Percentiles rank a stretch among this genome's conserved stretches.
Evolutionary conservation across 208 protist genomes (phyloP).

Genomic region (Naegleria lovaniensis): DNA sequence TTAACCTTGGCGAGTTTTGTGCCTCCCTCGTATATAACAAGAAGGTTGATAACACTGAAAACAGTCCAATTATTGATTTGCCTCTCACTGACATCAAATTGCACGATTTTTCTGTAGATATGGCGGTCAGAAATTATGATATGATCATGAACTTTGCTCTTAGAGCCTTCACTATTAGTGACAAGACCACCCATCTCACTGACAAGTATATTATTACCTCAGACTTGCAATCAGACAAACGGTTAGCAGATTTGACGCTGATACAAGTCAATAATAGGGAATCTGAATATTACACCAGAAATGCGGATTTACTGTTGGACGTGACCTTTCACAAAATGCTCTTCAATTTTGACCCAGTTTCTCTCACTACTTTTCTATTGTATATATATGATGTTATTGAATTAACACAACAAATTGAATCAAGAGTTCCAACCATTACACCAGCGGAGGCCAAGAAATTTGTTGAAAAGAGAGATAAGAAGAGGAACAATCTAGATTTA

Average conservation of each 20-base stretch:
- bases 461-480: not conserved
- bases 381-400: not conserved
- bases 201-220: not conserved
- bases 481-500: not conserved
- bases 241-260: not conserved
- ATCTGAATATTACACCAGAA: not conserved
- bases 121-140: not conserved
- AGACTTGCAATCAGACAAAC: not conserved
- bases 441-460: not conserved
- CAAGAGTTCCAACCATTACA: not conserved
- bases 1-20: not conserved
- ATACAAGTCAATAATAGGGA: not conserved
- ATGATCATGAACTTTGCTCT: not conserved
- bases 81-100: not conserved
- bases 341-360: not conserved
- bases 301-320: not conserved
- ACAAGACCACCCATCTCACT: not conserved
- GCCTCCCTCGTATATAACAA: not conserved
- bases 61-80: not conserved
- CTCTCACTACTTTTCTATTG: not conserved
- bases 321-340: not conserved
- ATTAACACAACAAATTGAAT: not conserved
- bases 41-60: not conserved
- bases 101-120: not conserved
- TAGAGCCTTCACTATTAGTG: not conserved